Evolutionary conservation across 2,329 filamentous ascomycete genomes (phyloP), one percentile per base, ranked within the genome.

Genomic region (Colletotrichum sp.): DNA sequence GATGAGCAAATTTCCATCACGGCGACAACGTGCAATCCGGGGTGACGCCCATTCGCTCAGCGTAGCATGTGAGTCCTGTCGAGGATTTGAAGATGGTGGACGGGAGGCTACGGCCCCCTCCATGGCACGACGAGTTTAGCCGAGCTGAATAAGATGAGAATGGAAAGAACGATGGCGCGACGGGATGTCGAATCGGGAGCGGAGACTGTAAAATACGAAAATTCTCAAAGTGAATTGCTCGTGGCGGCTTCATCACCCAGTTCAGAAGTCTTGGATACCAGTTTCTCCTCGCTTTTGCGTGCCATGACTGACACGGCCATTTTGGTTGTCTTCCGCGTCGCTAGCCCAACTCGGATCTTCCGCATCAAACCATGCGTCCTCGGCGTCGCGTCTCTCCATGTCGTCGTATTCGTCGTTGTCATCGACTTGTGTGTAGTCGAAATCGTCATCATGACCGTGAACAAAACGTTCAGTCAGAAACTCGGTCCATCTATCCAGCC

Each of bases 361-460:
- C 8, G 92, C 92, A 26, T 96, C 95, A 81, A 98, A 96, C 87
- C 95, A 98, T 24, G 89, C 89, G 49, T 98, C 95, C 83, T 96
- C 90, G 16, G 87, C 87, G 69, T 93, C 92, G n/a, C 88, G 85
- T 77, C 86, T 91, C 87, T 81, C 89, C 84, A 88, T 85, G 82
- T 84, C 91, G 82, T 98, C 95, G 72, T 92, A 93, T 24, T 93
- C 92, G 34, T 95, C 93, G 80, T 94, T 92, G 44, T 87, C 86
- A 81, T 98, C 96, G 7, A 98, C 93, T 4, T 78, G 80, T 2
- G 80, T 83, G 81, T 98, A 98, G 77, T 96, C 93, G 80, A 98
- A 96, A 64, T 98, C 95, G 2, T 89, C 88, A 81, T 98, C 96
- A 8, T 89, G 89, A 1, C 96, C 96, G 24, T 89, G 86, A 34